phyloP scores from a whole-genome alignment of 306 rosid genomes.

The Casuarina equisetifolia region DNA sequence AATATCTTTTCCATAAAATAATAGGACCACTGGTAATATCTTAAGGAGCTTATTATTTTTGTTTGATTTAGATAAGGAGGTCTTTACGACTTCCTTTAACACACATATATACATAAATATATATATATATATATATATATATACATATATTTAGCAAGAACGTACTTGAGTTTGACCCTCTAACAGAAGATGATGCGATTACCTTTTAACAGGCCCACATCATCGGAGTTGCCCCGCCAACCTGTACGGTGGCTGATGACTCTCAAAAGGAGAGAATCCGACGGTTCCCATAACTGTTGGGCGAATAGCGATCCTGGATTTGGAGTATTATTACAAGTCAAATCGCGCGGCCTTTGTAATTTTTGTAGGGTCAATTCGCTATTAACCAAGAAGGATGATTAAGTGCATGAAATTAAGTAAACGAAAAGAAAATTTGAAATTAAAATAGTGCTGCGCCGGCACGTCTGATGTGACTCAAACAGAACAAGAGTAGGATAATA shows the following conservation, averaged over 20 bases:
- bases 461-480: neutral
- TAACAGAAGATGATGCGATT: neutral
- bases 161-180: constrained; percentile 16
- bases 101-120: too few species aligned
- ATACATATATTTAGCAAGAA: too few species aligned
- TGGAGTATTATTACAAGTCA: neutral
- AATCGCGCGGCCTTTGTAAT: neutral
- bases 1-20: too few species aligned
- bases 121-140: too few species aligned
- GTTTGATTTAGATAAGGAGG: too few species aligned
- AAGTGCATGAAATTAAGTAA: neutral
- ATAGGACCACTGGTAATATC: too few species aligned
- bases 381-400: neutral
- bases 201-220: neutral
- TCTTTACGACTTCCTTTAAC: too few species aligned
- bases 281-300: neutral
- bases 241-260: neutral
- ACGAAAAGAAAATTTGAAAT: too few species aligned
- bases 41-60: too few species aligned
- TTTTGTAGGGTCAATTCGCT: neutral
- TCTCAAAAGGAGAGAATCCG: neutral
- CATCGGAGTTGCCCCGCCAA: neutral
- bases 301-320: neutral
- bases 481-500: neutral
- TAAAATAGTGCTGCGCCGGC: neutral